Conservation (phyloP, 1,284 basidiomycete species). For the Sporisorium sorghi region DNA sequence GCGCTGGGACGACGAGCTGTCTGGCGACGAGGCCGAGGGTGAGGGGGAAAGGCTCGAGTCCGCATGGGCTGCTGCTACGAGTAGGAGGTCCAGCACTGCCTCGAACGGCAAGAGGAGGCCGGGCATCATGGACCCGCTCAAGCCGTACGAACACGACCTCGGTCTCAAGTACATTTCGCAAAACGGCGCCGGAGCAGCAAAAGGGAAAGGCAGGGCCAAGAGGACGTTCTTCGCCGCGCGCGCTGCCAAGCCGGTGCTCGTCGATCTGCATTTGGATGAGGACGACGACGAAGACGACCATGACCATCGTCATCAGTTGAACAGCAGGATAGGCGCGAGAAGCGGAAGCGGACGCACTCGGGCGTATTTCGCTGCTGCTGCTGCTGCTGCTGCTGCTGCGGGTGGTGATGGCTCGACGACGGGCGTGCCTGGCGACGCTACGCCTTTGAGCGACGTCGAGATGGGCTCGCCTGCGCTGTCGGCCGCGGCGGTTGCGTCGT, state of each 20-base stretch:
- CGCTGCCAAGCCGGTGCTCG: constrained; percentile 44
- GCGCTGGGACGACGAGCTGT: constrained; percentile 62
- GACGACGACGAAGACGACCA: constrained; percentile 29
- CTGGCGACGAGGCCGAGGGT: constrained; percentile 54
- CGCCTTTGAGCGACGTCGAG: constrained; percentile 41
- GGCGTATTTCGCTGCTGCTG: constrained; percentile 2
- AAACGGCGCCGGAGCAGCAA: constrained; percentile 38
- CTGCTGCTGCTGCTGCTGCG: no score
- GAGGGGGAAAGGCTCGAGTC: constrained; percentile 11
- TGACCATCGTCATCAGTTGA: constrained; percentile 11
- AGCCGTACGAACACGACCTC: constrained; percentile 43
- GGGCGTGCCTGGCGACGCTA: constrained; percentile 31
- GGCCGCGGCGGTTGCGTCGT: constrained; percentile 11
- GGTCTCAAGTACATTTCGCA: constrained; percentile 40
- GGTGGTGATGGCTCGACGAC: no score
- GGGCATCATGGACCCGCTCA: constrained; percentile 46
- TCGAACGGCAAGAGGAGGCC: constrained; percentile 19
- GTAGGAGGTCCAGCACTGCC: constrained; percentile 12
- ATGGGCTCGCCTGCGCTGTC: constrained; percentile 44
- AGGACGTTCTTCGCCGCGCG: constrained; percentile 52
- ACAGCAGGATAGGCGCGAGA: constrained; percentile 6
- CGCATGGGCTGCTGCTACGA: constrained; percentile 27
- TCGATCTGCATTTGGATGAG: constrained; percentile 40
- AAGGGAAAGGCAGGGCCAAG: constrained; percentile 47
- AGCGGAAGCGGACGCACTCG: constrained; percentile 15